Percentiles rank a stretch among this genome's conserved stretches.
Evolutionary conservation across 2,329 filamentous ascomycete genomes (phyloP).

Genomic region (Colletotrichum scovillei): DNA sequence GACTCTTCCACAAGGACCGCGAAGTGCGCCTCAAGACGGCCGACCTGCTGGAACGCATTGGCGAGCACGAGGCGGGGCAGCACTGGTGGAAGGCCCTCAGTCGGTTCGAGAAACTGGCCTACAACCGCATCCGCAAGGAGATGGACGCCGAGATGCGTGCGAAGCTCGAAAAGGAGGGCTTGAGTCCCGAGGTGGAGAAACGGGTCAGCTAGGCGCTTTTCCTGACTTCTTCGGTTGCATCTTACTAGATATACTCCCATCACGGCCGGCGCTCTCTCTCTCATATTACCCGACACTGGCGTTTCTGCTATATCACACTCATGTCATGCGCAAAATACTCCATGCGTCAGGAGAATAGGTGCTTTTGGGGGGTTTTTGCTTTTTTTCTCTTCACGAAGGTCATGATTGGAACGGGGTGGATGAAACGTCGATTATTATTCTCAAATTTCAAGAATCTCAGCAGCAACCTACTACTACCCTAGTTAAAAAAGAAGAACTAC

Average conservation of each 20-base stretch:
- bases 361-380: not conserved
- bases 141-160: slow-evolving; percentile 62
- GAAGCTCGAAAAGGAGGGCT: slow-evolving; percentile 58
- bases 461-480: slow-evolving; percentile 22
- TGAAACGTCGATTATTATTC: slow-evolving; percentile 28
- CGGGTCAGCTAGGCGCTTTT: slow-evolving; percentile 56
- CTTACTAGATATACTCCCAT: slow-evolving; percentile 18
- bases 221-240: slow-evolving; percentile 20
- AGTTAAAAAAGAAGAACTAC: slow-evolving; percentile 2
- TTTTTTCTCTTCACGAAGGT: slow-evolving; percentile 24
- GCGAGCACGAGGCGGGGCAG: slow-evolving; percentile 87
- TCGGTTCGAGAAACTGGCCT: slow-evolving; percentile 89
- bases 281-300: not conserved
- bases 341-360: not conserved
- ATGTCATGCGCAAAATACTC: not conserved
- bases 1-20: slow-evolving; percentile 88
- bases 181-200: slow-evolving; percentile 55
- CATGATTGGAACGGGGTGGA: slow-evolving; percentile 29
- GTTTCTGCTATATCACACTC: slow-evolving; percentile 2
- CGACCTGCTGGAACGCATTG: slow-evolving; percentile 83
- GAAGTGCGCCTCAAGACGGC: slow-evolving; percentile 83
- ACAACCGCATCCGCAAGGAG: slow-evolving; percentile 80
- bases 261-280: slow-evolving; percentile 15
- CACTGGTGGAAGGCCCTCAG: slow-evolving; percentile 93
- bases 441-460: slow-evolving; percentile 32